phyloP scores from a whole-genome alignment of 305 asterid genomes.

The Andrographis paniculata region DNA sequence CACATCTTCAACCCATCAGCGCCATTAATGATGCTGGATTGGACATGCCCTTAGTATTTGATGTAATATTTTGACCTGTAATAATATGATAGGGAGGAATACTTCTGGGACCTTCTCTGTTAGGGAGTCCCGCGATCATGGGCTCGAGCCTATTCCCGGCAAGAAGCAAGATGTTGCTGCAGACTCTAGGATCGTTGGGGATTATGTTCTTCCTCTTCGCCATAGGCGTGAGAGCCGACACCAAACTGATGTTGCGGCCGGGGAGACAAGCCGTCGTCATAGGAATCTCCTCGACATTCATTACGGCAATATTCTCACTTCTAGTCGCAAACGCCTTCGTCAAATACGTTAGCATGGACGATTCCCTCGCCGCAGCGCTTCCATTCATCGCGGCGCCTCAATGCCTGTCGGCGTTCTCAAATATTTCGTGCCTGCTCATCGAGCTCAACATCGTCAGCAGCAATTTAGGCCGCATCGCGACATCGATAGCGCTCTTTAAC shows the following conservation, averaged over 20 bases:
- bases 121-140: conserved; percentile 29
- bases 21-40: neutral
- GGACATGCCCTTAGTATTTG: too few species aligned
- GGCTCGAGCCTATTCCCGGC: conserved; percentile 38
- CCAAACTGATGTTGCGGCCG: conserved; percentile 37
- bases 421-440: conserved; percentile 43
- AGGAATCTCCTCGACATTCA: conserved; percentile 29
- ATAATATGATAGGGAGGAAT: conserved; percentile 56
- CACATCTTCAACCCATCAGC: too few species aligned
- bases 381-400: conserved; percentile 48
- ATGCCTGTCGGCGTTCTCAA: conserved; percentile 48
- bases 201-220: conserved; percentile 58
- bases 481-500: conserved; percentile 44
- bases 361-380: conserved; percentile 29
- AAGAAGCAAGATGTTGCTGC: conserved; percentile 36
- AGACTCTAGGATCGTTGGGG: conserved; percentile 49
- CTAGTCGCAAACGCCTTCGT: conserved; percentile 18
- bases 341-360: conserved; percentile 25
- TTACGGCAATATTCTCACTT: conserved; percentile 21
- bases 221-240: conserved; percentile 51
- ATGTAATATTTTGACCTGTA: too few species aligned
- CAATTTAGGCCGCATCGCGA: conserved; percentile 49
- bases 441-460: conserved; percentile 64
- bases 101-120: conserved; percentile 60
- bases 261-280: conserved; percentile 29